Conservation (phyloP, 129 eudicot genomes). For the Helianthus tuberosus region DNA sequence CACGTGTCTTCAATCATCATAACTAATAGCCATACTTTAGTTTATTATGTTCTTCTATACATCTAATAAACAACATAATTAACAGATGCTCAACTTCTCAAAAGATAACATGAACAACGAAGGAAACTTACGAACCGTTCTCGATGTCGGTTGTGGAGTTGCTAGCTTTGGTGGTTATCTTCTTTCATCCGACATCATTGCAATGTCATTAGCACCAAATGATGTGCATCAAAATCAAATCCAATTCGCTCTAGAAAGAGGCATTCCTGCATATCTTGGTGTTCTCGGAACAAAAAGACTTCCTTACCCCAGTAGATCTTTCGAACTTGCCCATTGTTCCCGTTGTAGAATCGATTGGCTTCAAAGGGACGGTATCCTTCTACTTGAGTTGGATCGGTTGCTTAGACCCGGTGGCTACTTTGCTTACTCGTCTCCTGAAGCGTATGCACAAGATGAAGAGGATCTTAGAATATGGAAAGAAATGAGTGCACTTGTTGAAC, state of each 20-base stretch:
- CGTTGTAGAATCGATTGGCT: constrained; percentile 99
- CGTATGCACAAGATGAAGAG: constrained; percentile 99
- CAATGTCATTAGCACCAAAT: constrained; percentile 97
- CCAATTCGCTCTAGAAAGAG: constrained; percentile 97
- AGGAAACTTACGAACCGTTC: constrained; percentile 84
- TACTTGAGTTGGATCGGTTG: constrained; percentile 89
- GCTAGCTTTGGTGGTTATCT: constrained; percentile 98
- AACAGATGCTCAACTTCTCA: constrained; percentile 95
- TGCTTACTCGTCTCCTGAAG: constrained; percentile 99
- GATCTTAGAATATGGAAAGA: constrained; percentile 91
- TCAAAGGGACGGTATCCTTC: constrained; percentile 96
- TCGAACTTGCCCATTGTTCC: constrained; percentile 97
- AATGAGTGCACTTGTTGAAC: constrained; percentile 95
- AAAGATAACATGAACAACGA: constrained; percentile 68
- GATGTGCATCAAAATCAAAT: constrained; percentile 99
- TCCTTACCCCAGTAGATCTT: constrained; percentile 95
- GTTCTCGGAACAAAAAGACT: constrained; percentile 98
- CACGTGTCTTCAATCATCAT: background rate
- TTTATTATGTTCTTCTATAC: background rate
- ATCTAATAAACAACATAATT: constrained; percentile 13
- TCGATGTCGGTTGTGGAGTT: constrained; percentile 98
- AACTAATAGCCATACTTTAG: background rate
- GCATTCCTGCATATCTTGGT: constrained; percentile 99
- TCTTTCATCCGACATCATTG: constrained; percentile 73
- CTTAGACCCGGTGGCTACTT: constrained; percentile 98